Conservation (phyloP, 257 asterid species). For the Vinca minor region DNA sequence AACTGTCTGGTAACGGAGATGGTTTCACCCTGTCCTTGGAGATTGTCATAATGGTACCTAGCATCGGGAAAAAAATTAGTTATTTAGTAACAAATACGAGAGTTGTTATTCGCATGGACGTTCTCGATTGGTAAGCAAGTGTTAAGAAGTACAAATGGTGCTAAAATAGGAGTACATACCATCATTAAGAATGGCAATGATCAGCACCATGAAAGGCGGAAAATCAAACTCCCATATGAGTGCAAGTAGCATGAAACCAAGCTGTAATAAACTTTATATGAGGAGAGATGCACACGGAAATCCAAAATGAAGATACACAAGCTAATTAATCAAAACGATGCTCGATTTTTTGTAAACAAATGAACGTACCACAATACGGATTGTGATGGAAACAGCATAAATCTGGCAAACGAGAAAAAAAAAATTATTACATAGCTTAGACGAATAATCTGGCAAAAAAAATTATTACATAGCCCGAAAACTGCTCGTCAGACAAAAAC, state of each 20-base stretch:
- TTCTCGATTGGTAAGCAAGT: neutral
- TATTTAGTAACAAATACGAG: neutral
- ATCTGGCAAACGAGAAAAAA: constrained; percentile 20
- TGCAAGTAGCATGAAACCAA: constrained; percentile 35
- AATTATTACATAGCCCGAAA: neutral
- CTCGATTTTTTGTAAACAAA: constrained; percentile 4
- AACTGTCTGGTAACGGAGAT: constrained; percentile 34
- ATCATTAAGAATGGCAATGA: constrained; percentile 39
- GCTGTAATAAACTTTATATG: constrained; percentile 12
- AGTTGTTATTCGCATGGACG: too few species aligned
- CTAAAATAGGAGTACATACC: constrained; percentile 18
- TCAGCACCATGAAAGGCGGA: constrained; percentile 45
- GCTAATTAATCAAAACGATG: neutral
- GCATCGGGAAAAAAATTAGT: neutral
- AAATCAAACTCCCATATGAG: constrained; percentile 39
- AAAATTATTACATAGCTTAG: neutral
- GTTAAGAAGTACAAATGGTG: neutral
- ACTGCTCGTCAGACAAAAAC: neutral
- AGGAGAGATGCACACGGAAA: neutral
- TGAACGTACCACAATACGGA: constrained; percentile 32
- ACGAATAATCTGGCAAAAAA: neutral
- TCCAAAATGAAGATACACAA: neutral
- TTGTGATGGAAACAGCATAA: constrained; percentile 45
- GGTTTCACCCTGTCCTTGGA: constrained; percentile 37
- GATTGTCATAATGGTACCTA: constrained; percentile 37